phyloP scores from a whole-genome alignment of 2,329 filamentous ascomycete genomes.

The Phialemoniopsis sp. region DNA sequence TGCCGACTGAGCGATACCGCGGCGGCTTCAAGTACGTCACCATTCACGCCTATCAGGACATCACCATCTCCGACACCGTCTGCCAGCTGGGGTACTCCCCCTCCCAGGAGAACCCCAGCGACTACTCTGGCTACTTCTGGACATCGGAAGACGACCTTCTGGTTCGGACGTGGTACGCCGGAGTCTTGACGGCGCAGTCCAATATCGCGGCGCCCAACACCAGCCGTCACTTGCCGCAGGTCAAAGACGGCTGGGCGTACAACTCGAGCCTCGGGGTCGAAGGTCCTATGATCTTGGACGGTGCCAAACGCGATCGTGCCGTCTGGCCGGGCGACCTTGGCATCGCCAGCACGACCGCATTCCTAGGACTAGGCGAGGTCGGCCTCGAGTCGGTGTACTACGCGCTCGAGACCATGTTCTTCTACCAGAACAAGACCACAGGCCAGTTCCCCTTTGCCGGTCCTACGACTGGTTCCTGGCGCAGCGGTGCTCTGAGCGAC shows the following conservation, averaged over 20 bases:
- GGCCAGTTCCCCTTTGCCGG: slow-evolving; percentile 16
- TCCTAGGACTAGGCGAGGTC: slow-evolving; percentile 41
- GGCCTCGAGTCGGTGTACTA: slow-evolving; percentile 36
- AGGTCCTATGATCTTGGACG: too few relatives aligned
- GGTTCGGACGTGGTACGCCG: slow-evolving; percentile 40
- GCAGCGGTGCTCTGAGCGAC: slow-evolving; percentile 11
- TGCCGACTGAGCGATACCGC: slow-evolving; percentile 25
- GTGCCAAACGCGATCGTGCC: slow-evolving; percentile 8
- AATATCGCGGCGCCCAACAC: slow-evolving; percentile 11
- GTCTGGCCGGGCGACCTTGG: slow-evolving; percentile 27
- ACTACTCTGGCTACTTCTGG: slow-evolving; percentile 40
- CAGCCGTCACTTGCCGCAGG: slow-evolving; percentile 2
- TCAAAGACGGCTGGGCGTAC: not conserved
- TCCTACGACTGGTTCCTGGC: slow-evolving; percentile 12
- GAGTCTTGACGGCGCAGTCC: slow-evolving; percentile 29
- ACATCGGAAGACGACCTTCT: slow-evolving; percentile 34
- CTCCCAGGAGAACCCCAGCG: slow-evolving; percentile 28
- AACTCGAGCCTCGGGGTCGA: not conserved
- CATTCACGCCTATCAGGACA: slow-evolving; percentile 15
- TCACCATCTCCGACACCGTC: slow-evolving; percentile 18
- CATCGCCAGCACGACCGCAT: slow-evolving; percentile 40
- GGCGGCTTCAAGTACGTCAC: slow-evolving; percentile 41
- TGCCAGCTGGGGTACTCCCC: slow-evolving; percentile 24
- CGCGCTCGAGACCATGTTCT: slow-evolving; percentile 31
- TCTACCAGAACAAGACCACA: slow-evolving; percentile 15